Percentiles rank a stretch among this genome's conserved stretches.
Evolutionary conservation across 768 basidiomycete species (phyloP).

Genomic region (Boletus sp.): DNA sequence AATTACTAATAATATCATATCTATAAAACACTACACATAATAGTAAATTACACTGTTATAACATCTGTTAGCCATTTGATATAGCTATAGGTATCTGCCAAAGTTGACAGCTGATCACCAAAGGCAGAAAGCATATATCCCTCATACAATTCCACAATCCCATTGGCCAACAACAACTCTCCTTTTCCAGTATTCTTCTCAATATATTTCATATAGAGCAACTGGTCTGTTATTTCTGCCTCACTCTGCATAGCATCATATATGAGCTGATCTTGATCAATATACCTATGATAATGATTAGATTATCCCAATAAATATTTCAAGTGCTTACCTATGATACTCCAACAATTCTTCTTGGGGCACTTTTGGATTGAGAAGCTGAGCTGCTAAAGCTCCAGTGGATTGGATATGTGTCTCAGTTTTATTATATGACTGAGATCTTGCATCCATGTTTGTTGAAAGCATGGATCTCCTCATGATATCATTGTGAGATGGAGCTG

Average conservation of each 20-base stretch:
- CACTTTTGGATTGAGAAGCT: constrained; percentile 61
- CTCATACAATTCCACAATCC: constrained; percentile 19
- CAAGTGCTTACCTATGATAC: constrained; percentile 59
- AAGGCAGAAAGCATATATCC: constrained; percentile 18
- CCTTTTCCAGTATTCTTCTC: constrained; percentile 35
- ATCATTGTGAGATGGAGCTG: constrained; percentile 42
- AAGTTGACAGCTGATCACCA: not conserved
- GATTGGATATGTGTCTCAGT: constrained; percentile 36
- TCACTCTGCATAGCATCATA: constrained; percentile 53
- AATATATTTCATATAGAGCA: constrained; percentile 53
- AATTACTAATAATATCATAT: too few relatives aligned
- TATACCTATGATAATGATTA: constrained; percentile 47
- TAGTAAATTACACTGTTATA: not conserved
- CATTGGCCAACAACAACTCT: constrained; percentile 11
- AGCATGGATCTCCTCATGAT: constrained; percentile 40
- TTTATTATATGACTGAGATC: constrained; percentile 26
- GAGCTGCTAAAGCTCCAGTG: constrained; percentile 56
- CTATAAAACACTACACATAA: too few relatives aligned
- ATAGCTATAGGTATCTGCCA: constrained; percentile 16
- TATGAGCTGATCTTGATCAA: constrained; percentile 70
- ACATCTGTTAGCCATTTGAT: constrained; percentile 22
- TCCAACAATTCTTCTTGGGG: constrained; percentile 64
- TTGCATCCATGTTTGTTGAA: constrained; percentile 26
- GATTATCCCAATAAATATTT: not conserved
- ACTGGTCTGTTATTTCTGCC: constrained; percentile 57